These are phyloP conservation scores for Volvariella volvacea DNA, from an alignment of 1,284 basidiomycete genomes.

Conservation along the genomic window DNA sequence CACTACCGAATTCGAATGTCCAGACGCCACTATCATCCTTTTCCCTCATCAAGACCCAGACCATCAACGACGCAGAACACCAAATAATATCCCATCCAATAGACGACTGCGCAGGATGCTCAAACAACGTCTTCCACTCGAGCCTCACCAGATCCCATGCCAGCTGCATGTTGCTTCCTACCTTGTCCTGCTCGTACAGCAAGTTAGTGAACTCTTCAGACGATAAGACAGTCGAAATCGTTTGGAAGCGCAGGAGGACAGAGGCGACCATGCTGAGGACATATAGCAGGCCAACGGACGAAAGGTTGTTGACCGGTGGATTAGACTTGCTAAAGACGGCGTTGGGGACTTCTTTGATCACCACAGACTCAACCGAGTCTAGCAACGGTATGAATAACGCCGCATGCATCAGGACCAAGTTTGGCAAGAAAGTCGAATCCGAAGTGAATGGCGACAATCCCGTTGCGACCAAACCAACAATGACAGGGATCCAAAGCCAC, in stretches of 20 bases:
- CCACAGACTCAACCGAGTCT: slow-evolving; percentile 10
- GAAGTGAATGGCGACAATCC: slow-evolving; percentile 44
- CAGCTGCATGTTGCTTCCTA: slow-evolving; percentile 6
- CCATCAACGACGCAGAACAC: slow-evolving; percentile 36
- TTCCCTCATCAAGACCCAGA: slow-evolving; percentile 24
- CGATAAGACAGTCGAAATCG: too few species aligned
- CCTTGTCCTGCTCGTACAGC: neutral
- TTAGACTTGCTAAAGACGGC: too few species aligned
- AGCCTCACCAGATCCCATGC: slow-evolving; percentile 16
- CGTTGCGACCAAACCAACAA: slow-evolving; percentile 43
- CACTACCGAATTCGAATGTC: neutral
- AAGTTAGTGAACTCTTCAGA: neutral
- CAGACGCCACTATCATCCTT: neutral
- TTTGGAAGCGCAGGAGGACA: too few species aligned
- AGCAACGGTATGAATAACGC: slow-evolving; percentile 51
- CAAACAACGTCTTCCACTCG: slow-evolving; percentile 33
- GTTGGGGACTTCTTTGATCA: too few species aligned
- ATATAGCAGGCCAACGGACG: too few species aligned
- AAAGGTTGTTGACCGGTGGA: too few species aligned
- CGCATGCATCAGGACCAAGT: slow-evolving; percentile 59
- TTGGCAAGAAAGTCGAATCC: slow-evolving; percentile 45
- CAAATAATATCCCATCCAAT: slow-evolving; percentile 65
- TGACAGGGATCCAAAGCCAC: slow-evolving; percentile 37
- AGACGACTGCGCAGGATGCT: slow-evolving; percentile 59
- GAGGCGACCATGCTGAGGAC: too few species aligned